Evolutionary conservation across 176 grass and related monocot genomes (phyloP), one percentile per base, ranked within the genome.

Genomic region (Cenchrus americanus): DNA sequence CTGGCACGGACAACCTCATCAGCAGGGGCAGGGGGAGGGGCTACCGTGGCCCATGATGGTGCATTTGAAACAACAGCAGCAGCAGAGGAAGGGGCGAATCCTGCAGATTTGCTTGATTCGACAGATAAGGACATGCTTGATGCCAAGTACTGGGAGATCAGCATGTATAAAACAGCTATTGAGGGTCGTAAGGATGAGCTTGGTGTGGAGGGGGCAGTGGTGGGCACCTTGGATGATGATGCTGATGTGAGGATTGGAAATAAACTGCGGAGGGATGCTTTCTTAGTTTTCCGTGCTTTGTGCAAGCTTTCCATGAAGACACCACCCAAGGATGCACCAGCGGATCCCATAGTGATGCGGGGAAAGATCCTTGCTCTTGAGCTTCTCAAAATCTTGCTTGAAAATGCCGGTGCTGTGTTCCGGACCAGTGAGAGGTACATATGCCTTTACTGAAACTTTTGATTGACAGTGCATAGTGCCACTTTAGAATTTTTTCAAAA

Each of bases 301-400:
- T 99, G 96, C 82, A 99, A 99, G 86, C 93, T 99, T 86, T 99
- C 96, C 3, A 99, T 99, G 93, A 99, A 99, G 83, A 96, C 93
- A 71, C 96, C 87, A 8, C 91, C 96, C 7, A 99, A 99, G 88
- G 96, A 99, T 69, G 89, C 89, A 0, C 87, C 89, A 23, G 85
- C 87, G 66, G 93, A 99, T 94, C 93, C 86, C 2, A 52, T 94
- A 2, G 87, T 96, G 19, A 99, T 99, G 96, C 87, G 89, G 59
- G 96, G 96, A 47, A 99, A 99, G 77, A 96, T 99, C 76, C 91
- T 99, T 72, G 96, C 96, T 58, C 84, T 99, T 24, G 93, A 99
- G 68, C 86, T 99, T 80, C 93, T 99, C 59, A 99, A 99, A 81
- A 99, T 99, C 73, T 90, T 99, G 82, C 91, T 99, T 79, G 96